phyloP scores from a whole-genome alignment of 805 yeast genomes.

The Hanseniaspora vineae region DNA sequence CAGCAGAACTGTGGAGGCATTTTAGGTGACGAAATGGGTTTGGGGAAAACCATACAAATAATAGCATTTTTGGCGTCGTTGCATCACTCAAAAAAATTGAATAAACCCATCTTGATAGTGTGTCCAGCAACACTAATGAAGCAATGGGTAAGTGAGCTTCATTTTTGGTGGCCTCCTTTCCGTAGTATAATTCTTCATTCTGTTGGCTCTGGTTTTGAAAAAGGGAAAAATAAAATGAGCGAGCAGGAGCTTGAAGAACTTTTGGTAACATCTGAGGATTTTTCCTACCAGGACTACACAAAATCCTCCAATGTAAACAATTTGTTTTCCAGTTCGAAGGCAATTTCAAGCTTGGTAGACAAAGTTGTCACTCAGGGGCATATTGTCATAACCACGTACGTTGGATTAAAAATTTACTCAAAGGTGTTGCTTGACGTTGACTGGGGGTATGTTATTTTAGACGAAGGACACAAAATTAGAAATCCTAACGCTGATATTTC shows the following conservation, averaged over 20 bases:
- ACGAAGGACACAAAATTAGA: slow-evolving; percentile 94
- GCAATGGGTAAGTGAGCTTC: slow-evolving; percentile 96
- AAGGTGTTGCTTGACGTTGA: slow-evolving; percentile 45
- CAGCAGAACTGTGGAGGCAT: slow-evolving; percentile 88
- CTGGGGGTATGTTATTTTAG: slow-evolving; percentile 88
- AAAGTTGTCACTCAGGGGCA: slow-evolving; percentile 60
- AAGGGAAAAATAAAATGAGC: slow-evolving; percentile 19
- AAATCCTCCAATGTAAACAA: slow-evolving; percentile 15
- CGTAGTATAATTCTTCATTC: slow-evolving; percentile 79
- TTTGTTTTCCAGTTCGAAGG: slow-evolving; percentile 13
- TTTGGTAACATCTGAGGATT: slow-evolving; percentile 29
- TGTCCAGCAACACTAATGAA: slow-evolving; percentile 95
- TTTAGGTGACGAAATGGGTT: slow-evolving; percentile 96
- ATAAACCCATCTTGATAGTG: slow-evolving; percentile 72
- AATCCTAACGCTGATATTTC: slow-evolving; percentile 89
- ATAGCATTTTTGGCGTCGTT: slow-evolving; percentile 84
- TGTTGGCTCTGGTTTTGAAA: slow-evolving; percentile 76
- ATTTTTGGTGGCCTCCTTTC: slow-evolving; percentile 96
- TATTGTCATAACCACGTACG: slow-evolving; percentile 82
- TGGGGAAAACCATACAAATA: slow-evolving; percentile 90
- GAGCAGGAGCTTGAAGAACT: slow-evolving; percentile 42
- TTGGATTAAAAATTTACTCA: slow-evolving; percentile 63
- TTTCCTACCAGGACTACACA: slow-evolving; percentile 29
- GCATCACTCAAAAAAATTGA: slow-evolving; percentile 64
- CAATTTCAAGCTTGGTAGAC: slow-evolving; percentile 20